Conservation (phyloP, 768 basidiomycete genomes). For the Rhodosporidiobolus sp. region DNA sequence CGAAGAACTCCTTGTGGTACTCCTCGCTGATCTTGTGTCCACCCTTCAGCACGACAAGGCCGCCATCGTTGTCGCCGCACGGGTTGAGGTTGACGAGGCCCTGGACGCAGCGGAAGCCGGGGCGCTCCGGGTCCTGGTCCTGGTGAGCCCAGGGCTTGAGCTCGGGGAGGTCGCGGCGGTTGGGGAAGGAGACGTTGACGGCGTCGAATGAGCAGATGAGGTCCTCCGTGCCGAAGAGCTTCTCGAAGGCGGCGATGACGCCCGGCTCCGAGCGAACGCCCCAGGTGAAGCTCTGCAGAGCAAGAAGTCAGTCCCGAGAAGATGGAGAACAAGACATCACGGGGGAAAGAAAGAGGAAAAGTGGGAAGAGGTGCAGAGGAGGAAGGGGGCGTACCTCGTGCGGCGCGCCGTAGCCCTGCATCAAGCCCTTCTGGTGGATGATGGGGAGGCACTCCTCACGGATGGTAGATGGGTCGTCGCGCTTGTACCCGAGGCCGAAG, state of each 20-base stretch:
- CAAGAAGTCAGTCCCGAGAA: background rate
- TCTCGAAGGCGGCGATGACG: constrained; percentile 40
- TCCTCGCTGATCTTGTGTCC: constrained; percentile 34
- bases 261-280: constrained; percentile 41
- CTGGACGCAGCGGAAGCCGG: constrained; percentile 33
- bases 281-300: constrained; percentile 17
- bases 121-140: constrained; percentile 40
- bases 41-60: constrained; percentile 40
- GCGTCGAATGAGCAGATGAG: background rate
- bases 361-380: background rate
- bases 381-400: constrained; percentile 34
- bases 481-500: constrained; percentile 48
- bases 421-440: background rate
- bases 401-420: constrained; percentile 24
- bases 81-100: constrained; percentile 44
- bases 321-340: no score
- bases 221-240: constrained; percentile 32
- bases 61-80: constrained; percentile 46
- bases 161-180: constrained; percentile 4
- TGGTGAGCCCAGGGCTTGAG: constrained; percentile 26
- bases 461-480: constrained; percentile 46
- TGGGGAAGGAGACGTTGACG: constrained; percentile 15
- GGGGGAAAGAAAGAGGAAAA: background rate
- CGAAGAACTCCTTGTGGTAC: constrained; percentile 37
- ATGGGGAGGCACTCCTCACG: no score